A percentile compares a stretch with the other conserved stretches of the same genome.
Evolutionary conservation across 2,329 filamentous ascomycete species (phyloP).

Genomic region (Stemphylium lycopersici): DNA sequence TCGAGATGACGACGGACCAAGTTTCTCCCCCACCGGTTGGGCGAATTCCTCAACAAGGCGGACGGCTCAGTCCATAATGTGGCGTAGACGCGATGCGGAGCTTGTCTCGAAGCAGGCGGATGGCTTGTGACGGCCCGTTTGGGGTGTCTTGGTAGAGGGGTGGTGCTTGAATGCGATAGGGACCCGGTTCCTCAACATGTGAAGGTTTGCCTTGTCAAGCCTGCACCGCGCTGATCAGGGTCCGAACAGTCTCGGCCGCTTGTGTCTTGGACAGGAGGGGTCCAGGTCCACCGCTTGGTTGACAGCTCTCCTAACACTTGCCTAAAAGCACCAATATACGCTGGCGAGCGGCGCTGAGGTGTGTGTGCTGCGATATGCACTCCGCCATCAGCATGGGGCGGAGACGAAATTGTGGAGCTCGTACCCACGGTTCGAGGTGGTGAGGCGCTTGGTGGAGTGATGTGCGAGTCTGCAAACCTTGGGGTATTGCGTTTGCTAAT

Average conservation of each 20-base stretch:
- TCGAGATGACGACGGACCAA: conserved; percentile 6
- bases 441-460: conserved; percentile 11
- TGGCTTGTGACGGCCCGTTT: conserved; percentile 12
- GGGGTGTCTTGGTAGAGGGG: conserved; percentile 15
- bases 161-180: conserved; percentile 8
- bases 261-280: conserved; percentile 19
- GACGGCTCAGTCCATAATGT: conserved; percentile 8
- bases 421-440: conserved; percentile 5
- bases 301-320: not conserved
- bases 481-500: conserved; percentile 14
- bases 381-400: conserved; percentile 13
- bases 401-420: conserved; percentile 14
- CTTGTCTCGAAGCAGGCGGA: conserved; percentile 6
- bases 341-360: conserved; percentile 8
- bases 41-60: conserved; percentile 7
- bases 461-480: conserved; percentile 13
- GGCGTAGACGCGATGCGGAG: conserved; percentile 12
- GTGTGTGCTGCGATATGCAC: conserved; percentile 13
- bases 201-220: conserved; percentile 9
- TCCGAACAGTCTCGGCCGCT: conserved; percentile 16
- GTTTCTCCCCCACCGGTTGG: conserved; percentile 2
- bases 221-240: conserved; percentile 23
- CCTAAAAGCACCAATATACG: not conserved
- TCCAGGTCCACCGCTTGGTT: conserved; percentile 14
- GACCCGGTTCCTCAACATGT: conserved; percentile 23